phyloP scores from a whole-genome alignment of 495 filamentous ascomycete genomes.

The Aspergillus avenaceus region DNA sequence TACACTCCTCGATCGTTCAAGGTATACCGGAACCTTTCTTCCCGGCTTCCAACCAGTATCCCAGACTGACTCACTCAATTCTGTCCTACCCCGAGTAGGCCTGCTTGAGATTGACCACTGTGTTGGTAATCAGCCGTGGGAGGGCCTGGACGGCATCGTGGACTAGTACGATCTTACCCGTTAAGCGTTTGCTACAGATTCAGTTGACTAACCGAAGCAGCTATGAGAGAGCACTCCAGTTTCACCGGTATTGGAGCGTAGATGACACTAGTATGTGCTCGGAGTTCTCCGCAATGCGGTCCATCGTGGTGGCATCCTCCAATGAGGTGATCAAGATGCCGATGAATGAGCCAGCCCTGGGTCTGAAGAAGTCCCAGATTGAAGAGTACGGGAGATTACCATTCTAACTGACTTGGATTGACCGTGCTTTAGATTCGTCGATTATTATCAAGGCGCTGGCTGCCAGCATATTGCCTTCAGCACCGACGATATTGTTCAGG shows the following conservation, averaged over 20 bases:
- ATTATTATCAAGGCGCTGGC: slow-evolving; percentile 71
- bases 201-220: slow-evolving; percentile 23
- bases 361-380: slow-evolving; percentile 74
- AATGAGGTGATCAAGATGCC: slow-evolving; percentile 81
- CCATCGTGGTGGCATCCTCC: slow-evolving; percentile 70
- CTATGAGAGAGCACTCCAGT: slow-evolving; percentile 74
- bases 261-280: slow-evolving; percentile 76
- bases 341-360: slow-evolving; percentile 80
- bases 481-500: slow-evolving; percentile 62
- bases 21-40: slow-evolving; percentile 65
- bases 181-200: background rate
- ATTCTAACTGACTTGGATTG: no score
- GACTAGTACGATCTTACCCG: slow-evolving; percentile 48
- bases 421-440: slow-evolving; percentile 58
- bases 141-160: slow-evolving; percentile 66
- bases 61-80: slow-evolving; percentile 38
- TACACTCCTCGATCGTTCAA: slow-evolving; percentile 62
- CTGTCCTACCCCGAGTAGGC: slow-evolving; percentile 46
- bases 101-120: slow-evolving; percentile 77
- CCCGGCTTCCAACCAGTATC: slow-evolving; percentile 59
- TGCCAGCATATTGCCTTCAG: slow-evolving; percentile 84
- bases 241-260: slow-evolving; percentile 85
- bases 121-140: slow-evolving; percentile 82
- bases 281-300: slow-evolving; percentile 74
- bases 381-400: slow-evolving; percentile 65